These are phyloP conservation scores for Suillus subluteus DNA, from an alignment of 768 basidiomycete species.

Conservation along the genomic window DNA sequence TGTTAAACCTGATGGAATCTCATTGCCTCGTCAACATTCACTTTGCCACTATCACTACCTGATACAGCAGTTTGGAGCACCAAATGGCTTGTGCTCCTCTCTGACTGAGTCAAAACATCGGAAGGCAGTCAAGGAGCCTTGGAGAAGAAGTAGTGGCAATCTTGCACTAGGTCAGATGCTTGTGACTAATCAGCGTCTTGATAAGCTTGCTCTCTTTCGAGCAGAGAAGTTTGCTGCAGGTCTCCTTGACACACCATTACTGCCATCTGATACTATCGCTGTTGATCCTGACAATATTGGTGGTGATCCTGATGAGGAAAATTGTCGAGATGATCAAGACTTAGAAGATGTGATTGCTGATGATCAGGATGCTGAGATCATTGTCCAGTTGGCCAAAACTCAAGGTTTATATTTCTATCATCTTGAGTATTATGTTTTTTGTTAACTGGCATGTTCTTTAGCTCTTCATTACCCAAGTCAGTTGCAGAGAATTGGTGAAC, in stretches of 20 bases:
- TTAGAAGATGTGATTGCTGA: not conserved
- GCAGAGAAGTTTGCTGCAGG: slow-evolving; percentile 8
- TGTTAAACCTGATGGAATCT: slow-evolving; percentile 17
- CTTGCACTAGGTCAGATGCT: slow-evolving; percentile 28
- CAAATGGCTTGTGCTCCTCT: slow-evolving; percentile 39
- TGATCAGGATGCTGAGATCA: slow-evolving; percentile 2
- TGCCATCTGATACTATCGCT: slow-evolving; percentile 2
- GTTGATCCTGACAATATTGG: not conserved
- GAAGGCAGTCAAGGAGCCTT: slow-evolving; percentile 40
- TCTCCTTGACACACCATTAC: slow-evolving; percentile 4
- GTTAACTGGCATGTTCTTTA: too few relatives aligned
- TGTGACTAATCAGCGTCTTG: slow-evolving; percentile 6
- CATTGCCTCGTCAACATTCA: slow-evolving; percentile 33
- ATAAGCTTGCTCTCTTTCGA: slow-evolving; percentile 9
- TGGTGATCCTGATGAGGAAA: not conserved
- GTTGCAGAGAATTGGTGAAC: not conserved
- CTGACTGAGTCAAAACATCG: slow-evolving; percentile 41
- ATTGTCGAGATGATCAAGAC: slow-evolving; percentile 4
- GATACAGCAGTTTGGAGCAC: slow-evolving; percentile 34
- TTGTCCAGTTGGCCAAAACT: slow-evolving; percentile 4
- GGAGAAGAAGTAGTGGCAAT: slow-evolving; percentile 29
- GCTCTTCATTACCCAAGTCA: not conserved
- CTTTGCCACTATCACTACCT: slow-evolving; percentile 30
- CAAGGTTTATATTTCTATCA: not conserved
- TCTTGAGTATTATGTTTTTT: not conserved